Evolutionary conservation across 345 rosid genomes (phyloP).

Genomic region (Isatis tinctoria): DNA sequence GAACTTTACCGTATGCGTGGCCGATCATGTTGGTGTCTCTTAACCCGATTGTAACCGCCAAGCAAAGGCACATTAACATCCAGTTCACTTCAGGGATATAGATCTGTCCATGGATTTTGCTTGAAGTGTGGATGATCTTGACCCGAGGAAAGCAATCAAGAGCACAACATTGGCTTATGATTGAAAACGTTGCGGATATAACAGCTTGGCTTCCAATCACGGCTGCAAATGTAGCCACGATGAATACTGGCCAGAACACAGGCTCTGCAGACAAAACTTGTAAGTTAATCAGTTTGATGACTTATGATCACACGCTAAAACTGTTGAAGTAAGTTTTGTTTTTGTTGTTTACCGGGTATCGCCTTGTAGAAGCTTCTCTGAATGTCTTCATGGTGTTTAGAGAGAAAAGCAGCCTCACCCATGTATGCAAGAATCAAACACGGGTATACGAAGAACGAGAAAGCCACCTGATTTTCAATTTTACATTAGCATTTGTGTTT

Average conservation of each 20-base stretch:
- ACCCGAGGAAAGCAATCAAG: constrained; percentile 86
- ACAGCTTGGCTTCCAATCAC: constrained; percentile 92
- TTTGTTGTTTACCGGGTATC: constrained; percentile 61
- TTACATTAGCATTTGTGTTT: not conserved
- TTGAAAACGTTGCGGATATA: constrained; percentile 84
- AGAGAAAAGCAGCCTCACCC: constrained; percentile 92
- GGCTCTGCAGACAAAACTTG: constrained; percentile 46
- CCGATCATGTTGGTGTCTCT: constrained; percentile 71
- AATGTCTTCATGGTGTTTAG: constrained; percentile 65
- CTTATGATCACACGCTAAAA: not conserved
- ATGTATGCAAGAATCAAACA: constrained; percentile 83
- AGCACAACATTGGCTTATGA: constrained; percentile 78
- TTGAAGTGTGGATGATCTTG: constrained; percentile 76
- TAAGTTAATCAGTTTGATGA: not conserved
- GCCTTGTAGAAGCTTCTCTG: constrained; percentile 84
- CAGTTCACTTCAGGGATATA: constrained; percentile 93
- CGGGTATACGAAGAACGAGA: constrained; percentile 68
- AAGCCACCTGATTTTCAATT: constrained; percentile 54
- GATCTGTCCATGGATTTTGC: constrained; percentile 71
- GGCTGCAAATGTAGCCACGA: constrained; percentile 78
- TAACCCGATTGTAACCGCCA: constrained; percentile 66
- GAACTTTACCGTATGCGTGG: constrained; percentile 76
- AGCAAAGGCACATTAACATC: constrained; percentile 77
- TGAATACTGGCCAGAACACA: constrained; percentile 84
- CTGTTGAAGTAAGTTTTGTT: not conserved